phyloP scores from a whole-genome alignment of 2,329 filamentous ascomycete genomes.

The Cephalotrichum gorgonifer region DNA sequence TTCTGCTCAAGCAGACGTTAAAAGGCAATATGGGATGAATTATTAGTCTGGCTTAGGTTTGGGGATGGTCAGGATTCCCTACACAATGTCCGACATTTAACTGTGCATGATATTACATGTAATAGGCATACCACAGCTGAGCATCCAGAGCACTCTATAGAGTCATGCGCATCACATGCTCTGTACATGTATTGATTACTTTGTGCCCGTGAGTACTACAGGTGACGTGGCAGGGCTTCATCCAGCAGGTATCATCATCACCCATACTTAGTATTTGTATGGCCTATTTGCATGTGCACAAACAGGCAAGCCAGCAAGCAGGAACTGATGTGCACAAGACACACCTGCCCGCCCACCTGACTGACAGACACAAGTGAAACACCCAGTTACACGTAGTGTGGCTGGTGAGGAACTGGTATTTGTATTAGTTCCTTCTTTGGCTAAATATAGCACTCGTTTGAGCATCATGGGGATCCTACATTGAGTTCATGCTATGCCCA shows the following conservation, averaged over 20 bases:
- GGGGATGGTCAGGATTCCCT: too few relatives aligned
- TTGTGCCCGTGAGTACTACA: neutral
- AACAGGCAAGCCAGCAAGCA: too few relatives aligned
- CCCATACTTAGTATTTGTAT: too few relatives aligned
- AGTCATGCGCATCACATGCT: neutral
- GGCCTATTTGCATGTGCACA: too few relatives aligned
- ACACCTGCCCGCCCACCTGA: too few relatives aligned
- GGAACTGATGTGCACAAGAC: too few relatives aligned
- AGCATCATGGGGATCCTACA: neutral
- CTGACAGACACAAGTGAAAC: too few relatives aligned
- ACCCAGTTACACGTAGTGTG: neutral
- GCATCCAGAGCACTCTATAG: neutral
- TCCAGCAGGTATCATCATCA: too few relatives aligned
- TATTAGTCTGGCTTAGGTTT: too few relatives aligned
- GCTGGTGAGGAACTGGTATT: neutral
- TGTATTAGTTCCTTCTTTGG: neutral
- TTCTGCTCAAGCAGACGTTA: neutral
- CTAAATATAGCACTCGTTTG: conserved; percentile 6
- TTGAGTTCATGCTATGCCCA: conserved; percentile 2
- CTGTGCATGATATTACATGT: neutral
- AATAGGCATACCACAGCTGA: neutral
- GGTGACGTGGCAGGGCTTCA: neutral
- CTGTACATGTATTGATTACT: neutral
- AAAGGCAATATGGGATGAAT: neutral
- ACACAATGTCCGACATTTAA: neutral